phyloP scores from a whole-genome alignment of 352 stramenopile species.

The Halophytophthora polymorphica region DNA sequence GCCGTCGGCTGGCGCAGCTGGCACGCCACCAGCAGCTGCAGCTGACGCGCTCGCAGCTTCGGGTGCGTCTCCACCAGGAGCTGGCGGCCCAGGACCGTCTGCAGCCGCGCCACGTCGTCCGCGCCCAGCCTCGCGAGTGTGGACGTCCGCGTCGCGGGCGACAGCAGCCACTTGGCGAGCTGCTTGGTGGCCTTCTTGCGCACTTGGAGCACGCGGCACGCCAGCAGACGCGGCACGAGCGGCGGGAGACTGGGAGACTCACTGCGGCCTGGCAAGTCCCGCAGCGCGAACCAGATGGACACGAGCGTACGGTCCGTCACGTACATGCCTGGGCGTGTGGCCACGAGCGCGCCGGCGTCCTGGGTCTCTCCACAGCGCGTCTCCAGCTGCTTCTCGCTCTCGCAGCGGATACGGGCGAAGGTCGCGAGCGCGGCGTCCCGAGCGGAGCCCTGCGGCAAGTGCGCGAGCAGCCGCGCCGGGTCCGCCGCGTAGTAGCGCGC shows the following conservation, averaged over 20 bases:
- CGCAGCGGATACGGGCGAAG: slow-evolving; percentile 17
- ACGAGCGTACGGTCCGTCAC: slow-evolving; percentile 45
- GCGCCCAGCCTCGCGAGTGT: slow-evolving; percentile 7
- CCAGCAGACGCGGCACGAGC: slow-evolving; percentile 36
- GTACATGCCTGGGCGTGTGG: slow-evolving; percentile 35
- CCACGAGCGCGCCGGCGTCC: slow-evolving; percentile 12
- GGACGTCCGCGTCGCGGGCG: too few species aligned
- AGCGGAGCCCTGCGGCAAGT: slow-evolving; percentile 7
- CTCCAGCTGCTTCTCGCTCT: slow-evolving; percentile 30
- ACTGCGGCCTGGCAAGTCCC: slow-evolving; percentile 10
- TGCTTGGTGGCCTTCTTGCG: slow-evolving; percentile 62
- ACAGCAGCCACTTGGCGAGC: slow-evolving; percentile 27
- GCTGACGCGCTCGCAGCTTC: slow-evolving; percentile 51
- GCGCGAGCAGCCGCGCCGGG: slow-evolving; percentile 6
- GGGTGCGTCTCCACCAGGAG: slow-evolving; percentile 62
- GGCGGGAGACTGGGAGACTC: slow-evolving; percentile 5
- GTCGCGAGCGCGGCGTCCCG: slow-evolving; percentile 12
- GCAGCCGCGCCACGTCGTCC: slow-evolving; percentile 22
- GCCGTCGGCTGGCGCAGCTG: slow-evolving; percentile 20
- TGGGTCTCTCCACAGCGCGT: slow-evolving; percentile 21
- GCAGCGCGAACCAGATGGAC: slow-evolving; percentile 44
- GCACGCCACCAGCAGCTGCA: slow-evolving; percentile 49
- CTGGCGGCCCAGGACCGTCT: slow-evolving; percentile 40
- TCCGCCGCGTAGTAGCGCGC: slow-evolving; percentile 27
- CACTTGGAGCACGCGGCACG: slow-evolving; percentile 48